Base-by-base conservation (phyloP, 2,329 filamentous ascomycete species). In the Curvularia hawaiiensis region DNA sequence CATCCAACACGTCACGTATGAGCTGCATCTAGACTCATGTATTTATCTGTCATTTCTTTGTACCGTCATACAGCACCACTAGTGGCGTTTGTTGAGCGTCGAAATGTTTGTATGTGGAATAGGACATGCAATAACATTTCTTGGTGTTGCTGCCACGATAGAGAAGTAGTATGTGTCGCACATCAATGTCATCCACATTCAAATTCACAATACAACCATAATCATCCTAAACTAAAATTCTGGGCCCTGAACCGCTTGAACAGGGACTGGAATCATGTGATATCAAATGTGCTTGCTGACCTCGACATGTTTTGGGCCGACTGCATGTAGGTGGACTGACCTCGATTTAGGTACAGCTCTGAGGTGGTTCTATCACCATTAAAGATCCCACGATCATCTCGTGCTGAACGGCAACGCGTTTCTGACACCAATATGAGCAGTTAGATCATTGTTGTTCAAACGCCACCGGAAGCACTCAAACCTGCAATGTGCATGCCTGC, bases 1-100 rank as follows among this genome's bases (percentile, higher is more conserved):
- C 28, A 44, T 8, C 18, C 16, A 18, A 39, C 20, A 58, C 56
- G 56, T 58, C 56, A 58, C 41, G 10, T n/a, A 14, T 40, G 35
- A 6, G n/a, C 22, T 28, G 43, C 31, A 43, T 51, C 47, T 55
- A 44, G 47, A 52, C 43, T 50, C 20, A 14, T 4, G 26, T 26
- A 7, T 33, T 4, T 47, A 33, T 2, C 4, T 2, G 10, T 33
- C 4, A 14, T 14, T 33, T 12, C 11, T 14, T 46, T 20, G 2
- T 24, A 24, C 8, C 9, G 8, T 47, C 52, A 30, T 28, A 12
- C 33, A 43, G 43, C 31, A 20, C 41, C 6, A 35, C 7, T 4
- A 28, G 11, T 30, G 31, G 18, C 5, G 8, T 22, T 8, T 47
- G 12, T 28, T 47, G 12, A n/a, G 18, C 45, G 20, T 24, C 8